Base-by-base conservation (phyloP, 2,329 filamentous ascomycete genomes). In the Apiospora rasikravindrae region DNA sequence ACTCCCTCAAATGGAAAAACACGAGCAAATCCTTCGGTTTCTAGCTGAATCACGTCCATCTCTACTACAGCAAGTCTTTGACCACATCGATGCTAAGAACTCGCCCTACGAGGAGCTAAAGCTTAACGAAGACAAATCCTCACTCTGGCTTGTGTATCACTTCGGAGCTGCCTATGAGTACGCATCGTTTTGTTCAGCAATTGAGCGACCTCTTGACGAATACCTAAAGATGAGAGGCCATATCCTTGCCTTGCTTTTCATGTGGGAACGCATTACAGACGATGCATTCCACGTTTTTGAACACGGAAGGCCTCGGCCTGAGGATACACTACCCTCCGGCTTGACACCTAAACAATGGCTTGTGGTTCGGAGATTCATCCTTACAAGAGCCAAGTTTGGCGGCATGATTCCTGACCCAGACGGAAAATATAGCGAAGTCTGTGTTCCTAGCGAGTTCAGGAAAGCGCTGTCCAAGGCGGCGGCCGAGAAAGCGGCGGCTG, bases 161-260 rank as follows among this genome's bases (percentile, higher is more conserved):
- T 51, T 51, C 47, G 47, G n/a, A 51, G 6, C 47, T 51, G 47
- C 47, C n/a, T 51, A 51, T 4, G 47, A 51, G 47, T 51, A 51
- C 47, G n/a, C n/a, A 51, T 51, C 47, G 47, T 51, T 51, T 51
- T 51, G 47, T 51, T 51, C n/a, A n/a, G 47, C 47, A 51, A 51
- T 51, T 51, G n/a, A 51, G 26, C 47, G n/a, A 51, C 47, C 47
- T n/a, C 47, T 51, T 51, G 47, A 51, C 47, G 47, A 51, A 51
- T 51, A 51, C 47, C 47, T 51, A 51, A 51, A 51, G n/a, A 51
- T 51, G 1, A 51, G 47, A 51, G 47, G 47, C 47, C n/a, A 51
- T 51, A 51, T 51, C 47, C 47, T 51, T 51, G 47, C 47, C 47
- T 51, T 51, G 47, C 47, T 51, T 51, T 51, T 51, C 7, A 51